These are phyloP conservation scores for Sphagnum contortum DNA, from an alignment of 225 moss, liverwort and hornwort species.

Conservation along the genomic window DNA sequence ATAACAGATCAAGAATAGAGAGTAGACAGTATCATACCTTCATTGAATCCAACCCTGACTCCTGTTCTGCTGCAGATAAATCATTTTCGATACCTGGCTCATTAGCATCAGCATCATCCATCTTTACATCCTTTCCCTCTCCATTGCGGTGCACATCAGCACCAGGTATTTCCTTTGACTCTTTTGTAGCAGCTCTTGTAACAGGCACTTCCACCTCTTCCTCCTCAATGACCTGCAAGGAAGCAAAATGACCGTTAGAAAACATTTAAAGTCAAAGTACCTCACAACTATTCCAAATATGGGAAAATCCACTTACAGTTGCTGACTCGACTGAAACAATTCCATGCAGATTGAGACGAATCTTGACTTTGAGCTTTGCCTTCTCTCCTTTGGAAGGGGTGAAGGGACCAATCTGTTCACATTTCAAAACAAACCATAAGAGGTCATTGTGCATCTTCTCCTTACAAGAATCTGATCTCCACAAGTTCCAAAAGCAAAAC, in stretches of 20 bases:
- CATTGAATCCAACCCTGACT: conserved; percentile 54
- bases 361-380: conserved; percentile 96
- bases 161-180: conserved; percentile 20
- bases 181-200: conserved; percentile 30
- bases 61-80: conserved; percentile 21
- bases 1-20: no score
- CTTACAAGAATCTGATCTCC: no score
- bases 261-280: no score
- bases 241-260: no score
- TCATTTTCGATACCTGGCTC: conserved; percentile 45
- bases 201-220: conserved; percentile 78
- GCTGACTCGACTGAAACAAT: conserved; percentile 78
- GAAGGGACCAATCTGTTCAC: conserved; percentile 78
- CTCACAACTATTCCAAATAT: no score
- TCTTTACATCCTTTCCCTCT: conserved; percentile 20
- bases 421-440: not conserved
- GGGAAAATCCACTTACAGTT: conserved; percentile 31
- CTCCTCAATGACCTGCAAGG: conserved; percentile 72
- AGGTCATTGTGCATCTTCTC: no score
- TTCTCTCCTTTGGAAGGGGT: conserved; percentile 74
- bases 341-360: conserved; percentile 90
- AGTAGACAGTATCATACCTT: conserved; percentile 26
- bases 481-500: no score
- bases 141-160: conserved; percentile 15
- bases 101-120: conserved; percentile 39